Evolutionary conservation across 331 rosid species (phyloP), one percentile per base, ranked within the genome.

Genomic region (Telfairia occidentalis): DNA sequence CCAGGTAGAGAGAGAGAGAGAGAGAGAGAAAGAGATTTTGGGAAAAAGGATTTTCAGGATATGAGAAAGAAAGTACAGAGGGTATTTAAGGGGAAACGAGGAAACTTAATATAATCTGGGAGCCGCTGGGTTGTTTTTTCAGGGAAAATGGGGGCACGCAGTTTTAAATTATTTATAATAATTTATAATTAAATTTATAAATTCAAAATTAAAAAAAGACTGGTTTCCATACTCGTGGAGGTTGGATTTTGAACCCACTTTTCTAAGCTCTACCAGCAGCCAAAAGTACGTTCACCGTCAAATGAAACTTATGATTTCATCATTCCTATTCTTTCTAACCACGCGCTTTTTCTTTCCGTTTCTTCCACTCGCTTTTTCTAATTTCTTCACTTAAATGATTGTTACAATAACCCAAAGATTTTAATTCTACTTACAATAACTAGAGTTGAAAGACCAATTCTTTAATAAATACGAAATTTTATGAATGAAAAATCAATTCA

Each of bases 171-270:
- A 32, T 53, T 77, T 32, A 32, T 32, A 2, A 11, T 45, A 2
- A 45, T 45, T 45, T 45, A 13, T 10, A 42, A 11, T 43, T 43
- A 45, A 11, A 13, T 11, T 11, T 2, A 3, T 1, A 46, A 42
- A 8, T 9, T 12, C 0, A 42, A 9, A 42, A 8, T 42, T 9
- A 13, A 55, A 55, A 55, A 76, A 76, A 82, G 88, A 89, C 89
- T 9, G 58, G 75, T 70, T 89, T 86, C 85, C 86, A 82, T 70
- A 66, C 78, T 85, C 80, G 66, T 82, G 87, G 83, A 79, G 86
- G 73, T 75, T 78, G 80, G 72, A 59, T 77, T 76, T 77, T 29
- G 78, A 78, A 83, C 83, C 89, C 73, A 60, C 78, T 58, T 82
- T 75, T 83, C 48, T 28, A 78, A 81, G 82, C 63, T 82, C 58